phyloP scores from a whole-genome alignment of 495 filamentous ascomycete genomes.

The Penicillium lividum region DNA sequence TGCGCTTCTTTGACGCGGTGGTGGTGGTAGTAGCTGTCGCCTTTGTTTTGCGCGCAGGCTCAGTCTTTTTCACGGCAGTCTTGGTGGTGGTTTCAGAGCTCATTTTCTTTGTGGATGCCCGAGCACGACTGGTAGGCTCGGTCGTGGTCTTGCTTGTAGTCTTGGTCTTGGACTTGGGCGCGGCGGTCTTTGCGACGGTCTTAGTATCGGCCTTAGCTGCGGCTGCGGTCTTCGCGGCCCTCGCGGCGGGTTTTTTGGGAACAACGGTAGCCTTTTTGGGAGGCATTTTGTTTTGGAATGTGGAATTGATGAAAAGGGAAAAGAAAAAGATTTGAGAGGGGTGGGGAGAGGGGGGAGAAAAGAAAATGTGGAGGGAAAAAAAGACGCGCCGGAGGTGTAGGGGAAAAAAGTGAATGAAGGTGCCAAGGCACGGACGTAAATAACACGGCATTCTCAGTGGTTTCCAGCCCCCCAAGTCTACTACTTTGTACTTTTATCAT shows the following conservation, averaged over 20 bases:
- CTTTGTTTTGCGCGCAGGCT: constrained; percentile 23
- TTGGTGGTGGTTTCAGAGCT: constrained; percentile 9
- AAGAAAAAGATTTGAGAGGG: background rate
- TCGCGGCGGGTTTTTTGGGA: constrained; percentile 7
- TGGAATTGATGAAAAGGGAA: constrained; percentile 9
- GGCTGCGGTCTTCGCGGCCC: constrained; percentile 20
- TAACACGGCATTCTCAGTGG: constrained; percentile 27
- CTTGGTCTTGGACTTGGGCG: constrained; percentile 18
- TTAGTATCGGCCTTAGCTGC: constrained; percentile 11
- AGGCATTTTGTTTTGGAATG: constrained; percentile 32
- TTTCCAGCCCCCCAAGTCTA: constrained; percentile 1
- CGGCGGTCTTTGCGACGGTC: constrained; percentile 4
- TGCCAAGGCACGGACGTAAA: constrained; percentile 16
- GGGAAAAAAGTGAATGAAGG: constrained; percentile 15
- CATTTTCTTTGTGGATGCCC: constrained; percentile 23
- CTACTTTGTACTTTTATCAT: background rate
- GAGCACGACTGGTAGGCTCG: constrained; percentile 1
- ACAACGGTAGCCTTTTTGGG: constrained; percentile 33
- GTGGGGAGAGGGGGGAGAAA: background rate
- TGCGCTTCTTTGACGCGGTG: constrained; percentile 41
- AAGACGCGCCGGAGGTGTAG: constrained; percentile 11
- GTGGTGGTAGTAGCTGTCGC: constrained; percentile 17
- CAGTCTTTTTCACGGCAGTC: constrained; percentile 11
- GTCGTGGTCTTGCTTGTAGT: constrained; percentile 9
- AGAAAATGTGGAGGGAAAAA: constrained; percentile 10